Base-by-base conservation (phyloP, 176 grass and related monocot genomes). In the Calamus simplicifolius region DNA sequence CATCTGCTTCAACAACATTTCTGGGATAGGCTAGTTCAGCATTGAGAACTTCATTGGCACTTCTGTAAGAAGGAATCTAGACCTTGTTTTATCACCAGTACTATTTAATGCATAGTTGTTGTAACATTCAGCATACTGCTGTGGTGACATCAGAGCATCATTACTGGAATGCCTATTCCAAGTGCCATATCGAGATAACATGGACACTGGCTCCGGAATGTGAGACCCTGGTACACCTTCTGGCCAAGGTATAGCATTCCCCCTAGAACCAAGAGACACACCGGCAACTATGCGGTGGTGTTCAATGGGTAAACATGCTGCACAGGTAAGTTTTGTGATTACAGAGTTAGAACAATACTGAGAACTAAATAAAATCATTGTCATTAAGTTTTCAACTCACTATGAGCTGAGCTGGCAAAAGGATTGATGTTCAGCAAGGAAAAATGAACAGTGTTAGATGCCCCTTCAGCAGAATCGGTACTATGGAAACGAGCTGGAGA, bases 301-400 rank as follows among this genome's bases (percentile, higher is more conserved):
- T 49, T 69, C 64, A 60, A 72, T 58, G 58, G 71, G 54, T 65
- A 28, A 27, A 79, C 54, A 76, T 62, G 78, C 86, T 85, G 59
- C 27, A 27, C 75, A 73, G 66, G 35, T 43, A 43, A 43, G 8
- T 43, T 43, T 43, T 13, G 35, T 43, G 35, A 43, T 43, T 43
- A 8, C 8, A 12, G 12, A 43, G 10, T 43, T 43, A 43, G 35
- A 43, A 43, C 12, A 3, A 43, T 43, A 43, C 10, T 43, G 35
- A 43, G 10, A 43, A 43, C 35, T 2, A 3, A 43, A 43, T 12
- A 43, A 43, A 43, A 43, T 43, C 35, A 43, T 43, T 12, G 35
- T 2, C 35, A 43, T 43, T 3, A 7, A 43, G 35, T 43, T 43
- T 43, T 43, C 35, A 13, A 43, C 8, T 43, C 12, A 43, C 35